A percentile compares a stretch with the other conserved stretches of the same genome.
These are phyloP conservation scores for Trichoderma erinaceum DNA, from an alignment of 495 filamentous ascomycete species.

Conservation along the genomic window DNA sequence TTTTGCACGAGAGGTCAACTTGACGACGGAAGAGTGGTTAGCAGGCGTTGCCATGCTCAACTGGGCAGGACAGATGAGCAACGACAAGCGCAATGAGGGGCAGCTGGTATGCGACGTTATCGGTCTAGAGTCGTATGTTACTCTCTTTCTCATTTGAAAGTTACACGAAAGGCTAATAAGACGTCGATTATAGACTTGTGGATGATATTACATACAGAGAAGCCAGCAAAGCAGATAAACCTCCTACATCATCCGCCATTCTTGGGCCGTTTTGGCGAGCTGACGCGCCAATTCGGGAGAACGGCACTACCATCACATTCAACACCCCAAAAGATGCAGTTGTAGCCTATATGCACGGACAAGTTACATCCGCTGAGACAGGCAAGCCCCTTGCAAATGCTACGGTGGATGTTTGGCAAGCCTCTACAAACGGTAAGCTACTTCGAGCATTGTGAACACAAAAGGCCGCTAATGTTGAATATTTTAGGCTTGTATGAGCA, in stretches of 20 bases:
- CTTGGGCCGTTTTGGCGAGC: slow-evolving; percentile 74
- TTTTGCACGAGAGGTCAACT: slow-evolving; percentile 52
- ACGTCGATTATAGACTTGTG: slow-evolving; percentile 36
- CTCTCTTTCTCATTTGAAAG: neutral
- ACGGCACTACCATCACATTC: slow-evolving; percentile 56
- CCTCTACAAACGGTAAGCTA: slow-evolving; percentile 58
- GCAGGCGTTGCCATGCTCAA: slow-evolving; percentile 53
- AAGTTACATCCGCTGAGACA: slow-evolving; percentile 50
- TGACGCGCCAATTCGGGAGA: slow-evolving; percentile 56
- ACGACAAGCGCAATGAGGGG: slow-evolving; percentile 65
- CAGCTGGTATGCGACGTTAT: slow-evolving; percentile 67
- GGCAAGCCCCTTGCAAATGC: slow-evolving; percentile 56
- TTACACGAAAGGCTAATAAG: slow-evolving; percentile 23
- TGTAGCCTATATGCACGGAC: slow-evolving; percentile 57
- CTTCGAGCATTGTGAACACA: neutral
- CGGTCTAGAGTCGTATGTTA: slow-evolving; percentile 54
- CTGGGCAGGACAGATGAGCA: slow-evolving; percentile 64
- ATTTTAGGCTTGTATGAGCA: slow-evolving; percentile 58
- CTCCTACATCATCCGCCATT: slow-evolving; percentile 63
- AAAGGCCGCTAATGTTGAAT: neutral
- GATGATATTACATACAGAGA: slow-evolving; percentile 72
- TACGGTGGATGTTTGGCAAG: slow-evolving; percentile 70
- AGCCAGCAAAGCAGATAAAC: slow-evolving; percentile 36
- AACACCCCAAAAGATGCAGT: slow-evolving; percentile 35
- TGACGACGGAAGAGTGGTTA: slow-evolving; percentile 51